Conservation (phyloP, 306 rosid genomes). For the Luffa aegyptiaca region DNA sequence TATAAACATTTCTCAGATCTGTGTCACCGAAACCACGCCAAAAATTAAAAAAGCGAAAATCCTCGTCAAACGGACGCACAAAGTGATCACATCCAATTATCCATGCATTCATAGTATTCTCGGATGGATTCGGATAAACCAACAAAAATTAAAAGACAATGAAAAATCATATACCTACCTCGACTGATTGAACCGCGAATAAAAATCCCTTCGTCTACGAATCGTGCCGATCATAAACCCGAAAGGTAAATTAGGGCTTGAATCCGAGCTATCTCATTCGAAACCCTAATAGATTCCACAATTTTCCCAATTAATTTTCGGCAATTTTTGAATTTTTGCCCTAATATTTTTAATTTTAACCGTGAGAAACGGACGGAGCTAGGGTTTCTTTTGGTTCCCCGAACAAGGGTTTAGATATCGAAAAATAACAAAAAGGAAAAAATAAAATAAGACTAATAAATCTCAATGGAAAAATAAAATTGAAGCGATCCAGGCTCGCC, state of each 20-base stretch:
- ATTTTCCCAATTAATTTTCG: conserved; percentile 28
- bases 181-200: conserved; percentile 15
- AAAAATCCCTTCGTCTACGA: conserved; percentile 18
- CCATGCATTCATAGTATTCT: conserved; percentile 21
- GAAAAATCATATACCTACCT: conserved; percentile 39
- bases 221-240: conserved; percentile 33
- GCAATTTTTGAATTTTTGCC: conserved; percentile 10
- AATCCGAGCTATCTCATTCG: conserved; percentile 25
- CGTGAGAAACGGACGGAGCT: conserved; percentile 52
- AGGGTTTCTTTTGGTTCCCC: conserved; percentile 56
- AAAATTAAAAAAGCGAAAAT: conserved; percentile 19
- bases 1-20: conserved; percentile 55
- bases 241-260: conserved; percentile 37
- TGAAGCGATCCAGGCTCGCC: neutral
- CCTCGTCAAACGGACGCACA: conserved; percentile 7
- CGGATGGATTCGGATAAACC: conserved; percentile 8
- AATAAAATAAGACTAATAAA: neutral
- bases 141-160: neutral
- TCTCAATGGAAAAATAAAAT: neutral
- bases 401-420: conserved; percentile 37
- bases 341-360: conserved; percentile 20
- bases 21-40: conserved; percentile 30
- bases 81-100: conserved; percentile 24
- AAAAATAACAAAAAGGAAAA: conserved; percentile 28
- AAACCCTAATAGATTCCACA: conserved; percentile 53